These are phyloP conservation scores for Globisporangium polare DNA, from an alignment of 352 stramenopile species.

Conservation along the genomic window DNA sequence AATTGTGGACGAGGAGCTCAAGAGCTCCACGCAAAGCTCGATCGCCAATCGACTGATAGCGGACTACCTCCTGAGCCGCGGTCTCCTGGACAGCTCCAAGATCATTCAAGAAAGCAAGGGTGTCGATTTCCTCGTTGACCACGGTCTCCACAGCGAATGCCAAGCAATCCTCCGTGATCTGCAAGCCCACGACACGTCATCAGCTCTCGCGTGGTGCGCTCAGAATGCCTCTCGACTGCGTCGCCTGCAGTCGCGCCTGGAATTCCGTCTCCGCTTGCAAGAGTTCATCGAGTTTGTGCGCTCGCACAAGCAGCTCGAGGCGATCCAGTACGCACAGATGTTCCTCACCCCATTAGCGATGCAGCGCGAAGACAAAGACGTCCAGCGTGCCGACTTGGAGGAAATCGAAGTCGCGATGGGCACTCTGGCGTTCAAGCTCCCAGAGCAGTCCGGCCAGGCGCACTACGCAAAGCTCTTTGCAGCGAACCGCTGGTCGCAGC, in stretches of 20 bases:
- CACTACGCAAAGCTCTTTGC: conserved; percentile 65
- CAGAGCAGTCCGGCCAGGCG: conserved; percentile 54
- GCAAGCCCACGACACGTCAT: conserved; percentile 34
- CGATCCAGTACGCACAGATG: conserved; percentile 62
- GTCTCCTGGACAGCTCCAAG: conserved; percentile 59
- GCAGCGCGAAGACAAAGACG: conserved; percentile 49
- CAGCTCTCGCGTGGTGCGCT: conserved; percentile 62
- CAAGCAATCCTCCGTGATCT: conserved; percentile 57
- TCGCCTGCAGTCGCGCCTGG: conserved; percentile 61
- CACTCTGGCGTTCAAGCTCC: conserved; percentile 64
- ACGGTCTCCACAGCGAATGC: conserved; percentile 54
- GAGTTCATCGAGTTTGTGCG: conserved; percentile 82
- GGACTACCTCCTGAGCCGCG: conserved; percentile 71
- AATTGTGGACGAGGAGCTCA: conserved; percentile 14
- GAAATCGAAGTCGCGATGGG: conserved; percentile 72
- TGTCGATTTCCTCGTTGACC: conserved; percentile 63
- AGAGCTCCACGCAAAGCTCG: conserved; percentile 14
- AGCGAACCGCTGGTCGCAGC: conserved; percentile 44
- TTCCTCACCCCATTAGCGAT: conserved; percentile 63
- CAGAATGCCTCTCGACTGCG: conserved; percentile 71
- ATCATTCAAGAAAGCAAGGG: conserved; percentile 63
- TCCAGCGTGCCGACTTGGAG: conserved; percentile 50
- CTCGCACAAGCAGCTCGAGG: conserved; percentile 58
- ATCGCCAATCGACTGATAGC: conserved; percentile 59
- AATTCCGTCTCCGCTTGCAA: conserved; percentile 72